Percentiles rank a stretch among this genome's conserved stretches.
Evolutionary conservation across 306 rosid species (phyloP).

Genomic region (Astragalus glycyphyllos): DNA sequence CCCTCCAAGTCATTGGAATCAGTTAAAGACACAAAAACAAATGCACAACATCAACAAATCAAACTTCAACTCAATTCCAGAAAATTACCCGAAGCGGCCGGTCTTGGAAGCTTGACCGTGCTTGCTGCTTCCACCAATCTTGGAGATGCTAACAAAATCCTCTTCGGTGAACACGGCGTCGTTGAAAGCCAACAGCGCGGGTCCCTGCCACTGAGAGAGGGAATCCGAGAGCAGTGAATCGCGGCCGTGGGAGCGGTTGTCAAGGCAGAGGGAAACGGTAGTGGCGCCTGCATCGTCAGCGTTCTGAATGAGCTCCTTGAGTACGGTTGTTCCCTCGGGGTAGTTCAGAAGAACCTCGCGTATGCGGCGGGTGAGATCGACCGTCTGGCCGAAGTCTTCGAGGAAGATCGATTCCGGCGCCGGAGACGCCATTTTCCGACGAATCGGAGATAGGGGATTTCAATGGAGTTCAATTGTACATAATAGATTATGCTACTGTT

Average conservation of each 20-base stretch:
- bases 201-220: slow-evolving; percentile 90
- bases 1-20: slow-evolving; percentile 10
- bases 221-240: slow-evolving; percentile 65
- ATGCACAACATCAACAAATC: background rate
- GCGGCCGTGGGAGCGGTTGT: slow-evolving; percentile 67
- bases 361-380: slow-evolving; percentile 94
- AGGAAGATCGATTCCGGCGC: slow-evolving; percentile 68
- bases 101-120: slow-evolving; percentile 85
- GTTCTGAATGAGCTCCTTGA: slow-evolving; percentile 94
- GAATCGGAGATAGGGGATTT: slow-evolving; percentile 24
- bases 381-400: slow-evolving; percentile 96
- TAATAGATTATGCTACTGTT: background rate
- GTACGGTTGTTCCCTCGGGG: slow-evolving; percentile 96
- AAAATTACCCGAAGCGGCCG: slow-evolving; percentile 88
- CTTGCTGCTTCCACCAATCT: slow-evolving; percentile 93
- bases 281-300: slow-evolving; percentile 99
- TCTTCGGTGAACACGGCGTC: slow-evolving; percentile 88
- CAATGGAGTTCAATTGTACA: slow-evolving; percentile 28
- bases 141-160: slow-evolving; percentile 87
- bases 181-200: slow-evolving; percentile 86
- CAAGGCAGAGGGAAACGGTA: slow-evolving; percentile 79
- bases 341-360: slow-evolving; percentile 94
- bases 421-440: slow-evolving; percentile 54
- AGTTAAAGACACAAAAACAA: slow-evolving; percentile 1
- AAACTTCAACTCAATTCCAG: background rate